These are phyloP conservation scores for Nannochloris sp. DNA, from an alignment of 139 green algal genomes.

Conservation along the genomic window DNA sequence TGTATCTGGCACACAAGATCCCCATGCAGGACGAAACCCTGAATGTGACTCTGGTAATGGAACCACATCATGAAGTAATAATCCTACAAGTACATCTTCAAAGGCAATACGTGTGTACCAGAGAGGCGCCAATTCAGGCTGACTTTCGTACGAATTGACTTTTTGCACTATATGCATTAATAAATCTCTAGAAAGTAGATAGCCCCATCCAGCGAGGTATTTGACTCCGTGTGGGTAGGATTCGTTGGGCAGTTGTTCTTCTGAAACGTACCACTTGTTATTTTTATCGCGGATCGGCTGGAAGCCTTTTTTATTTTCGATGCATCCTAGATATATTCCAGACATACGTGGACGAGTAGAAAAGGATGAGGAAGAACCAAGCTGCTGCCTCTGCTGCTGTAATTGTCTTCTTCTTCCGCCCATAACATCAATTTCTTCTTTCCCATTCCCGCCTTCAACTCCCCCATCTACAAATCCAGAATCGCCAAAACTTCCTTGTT, in stretches of 20 bases:
- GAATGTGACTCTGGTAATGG: slow-evolving; percentile 21
- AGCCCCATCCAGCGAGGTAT: slow-evolving; percentile 46
- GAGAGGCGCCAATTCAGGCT: slow-evolving; percentile 7
- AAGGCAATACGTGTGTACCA: slow-evolving; percentile 38
- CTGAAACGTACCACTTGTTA: slow-evolving; percentile 51
- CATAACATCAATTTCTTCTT: too few relatives aligned
- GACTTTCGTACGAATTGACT: slow-evolving; percentile 11
- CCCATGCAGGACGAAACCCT: slow-evolving; percentile 52
- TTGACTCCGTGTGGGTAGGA: slow-evolving; percentile 21
- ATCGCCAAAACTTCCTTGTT: too few relatives aligned
- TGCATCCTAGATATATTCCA: slow-evolving; percentile 27
- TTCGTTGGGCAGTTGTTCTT: slow-evolving; percentile 36
- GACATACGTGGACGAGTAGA: not conserved
- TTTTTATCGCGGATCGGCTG: slow-evolving; percentile 25
- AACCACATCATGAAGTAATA: slow-evolving; percentile 30
- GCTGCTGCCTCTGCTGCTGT: not conserved
- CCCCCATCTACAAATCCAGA: too few relatives aligned
- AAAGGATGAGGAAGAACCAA: not conserved
- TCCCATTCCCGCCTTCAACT: too few relatives aligned
- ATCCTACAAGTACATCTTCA: slow-evolving; percentile 55
- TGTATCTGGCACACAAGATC: slow-evolving; percentile 36
- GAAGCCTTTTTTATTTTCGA: slow-evolving; percentile 42
- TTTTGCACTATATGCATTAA: slow-evolving; percentile 20
- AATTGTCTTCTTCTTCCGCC: too few relatives aligned
- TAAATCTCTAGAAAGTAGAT: slow-evolving; percentile 51